Evolutionary conservation across 257 asterid genomes (phyloP), one percentile per base, ranked within the genome.

Genomic region (Knoxia roxburghii): DNA sequence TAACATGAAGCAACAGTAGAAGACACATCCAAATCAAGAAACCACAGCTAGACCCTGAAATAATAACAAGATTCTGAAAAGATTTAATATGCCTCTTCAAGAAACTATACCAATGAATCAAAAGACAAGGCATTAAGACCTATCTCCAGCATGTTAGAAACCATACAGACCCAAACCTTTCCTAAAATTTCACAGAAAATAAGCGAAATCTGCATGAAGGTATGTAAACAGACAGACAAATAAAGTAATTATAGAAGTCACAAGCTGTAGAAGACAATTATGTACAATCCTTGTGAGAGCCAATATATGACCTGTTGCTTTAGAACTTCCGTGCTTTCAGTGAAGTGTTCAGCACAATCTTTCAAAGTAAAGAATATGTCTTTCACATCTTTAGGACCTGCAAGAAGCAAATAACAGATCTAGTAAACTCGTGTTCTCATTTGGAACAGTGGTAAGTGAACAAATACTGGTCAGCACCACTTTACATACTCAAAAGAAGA

Each of bases 321-420:
- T 79, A 73, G 63, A 63, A 79, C 69, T 64, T 85, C 91, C 4
- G 64, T 74, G 80, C 85, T 72, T 67, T 71, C 86, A 72, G 63
- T 73, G 75, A 65, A 76, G 71, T 91, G 95, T 60, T 50, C 76
- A 7, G 85, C 82, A 68, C 89, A 78, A 74, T 85, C 99, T 83
- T 79, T 94, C 64, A 94, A 75, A 72, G 84, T 78, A 30, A 67
- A 68, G 72, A 90, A 80, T 54, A 88, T 77, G 74, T 94, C 96
- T 79, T 87, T 86, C 61, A 90, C 81, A 74, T 94, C 97, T 80
- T 82, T 87, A 61, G 90, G 66, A 65, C 90, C 99, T 94, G 86
- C 83, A 85, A 68, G 73, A 70, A 84, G 77, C 50, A 86, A 73
- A 41, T 45, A 52, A 5, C n/a, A 61, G 17, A 4, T 39, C 46